Evolutionary conservation across 1,284 basidiomycete species (phyloP).

Genomic region (Vanrija sp.): DNA sequence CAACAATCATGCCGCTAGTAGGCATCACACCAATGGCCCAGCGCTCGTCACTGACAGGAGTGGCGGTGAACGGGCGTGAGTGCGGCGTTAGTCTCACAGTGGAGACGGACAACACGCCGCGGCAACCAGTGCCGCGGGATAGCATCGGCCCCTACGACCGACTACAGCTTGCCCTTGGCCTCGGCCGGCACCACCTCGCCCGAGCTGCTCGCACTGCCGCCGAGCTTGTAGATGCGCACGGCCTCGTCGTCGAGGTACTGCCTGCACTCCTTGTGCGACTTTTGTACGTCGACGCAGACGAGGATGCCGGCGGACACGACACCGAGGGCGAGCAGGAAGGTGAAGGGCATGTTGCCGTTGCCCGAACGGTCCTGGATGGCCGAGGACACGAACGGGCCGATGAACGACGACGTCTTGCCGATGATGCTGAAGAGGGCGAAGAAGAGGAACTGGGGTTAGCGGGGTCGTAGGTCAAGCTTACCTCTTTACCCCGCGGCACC

Average conservation of each 20-base stretch:
- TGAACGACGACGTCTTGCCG: constrained; percentile 26
- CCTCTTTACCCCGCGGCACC: constrained; percentile 48
- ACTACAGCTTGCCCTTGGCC: too few relatives aligned
- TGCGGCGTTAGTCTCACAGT: too few relatives aligned
- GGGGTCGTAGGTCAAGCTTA: constrained; percentile 51
- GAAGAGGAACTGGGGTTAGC: constrained; percentile 23
- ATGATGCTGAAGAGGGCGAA: constrained; percentile 37
- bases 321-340: constrained; percentile 23
- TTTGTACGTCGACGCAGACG: constrained; percentile 15
- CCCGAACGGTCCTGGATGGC: constrained; percentile 23
- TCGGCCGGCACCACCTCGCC: too few relatives aligned
- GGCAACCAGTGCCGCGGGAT: too few relatives aligned
- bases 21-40: too few relatives aligned
- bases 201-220: neutral
- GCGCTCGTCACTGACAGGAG: too few relatives aligned
- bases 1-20: too few relatives aligned
- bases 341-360: constrained; percentile 22
- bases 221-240: constrained; percentile 27
- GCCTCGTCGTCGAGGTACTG: constrained; percentile 42
- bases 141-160: too few relatives aligned
- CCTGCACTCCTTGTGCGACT: constrained; percentile 19
- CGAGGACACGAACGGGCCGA: constrained; percentile 22
- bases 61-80: too few relatives aligned
- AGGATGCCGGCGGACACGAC: constrained; percentile 12
- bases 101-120: too few relatives aligned